A percentile compares a stretch with the other conserved stretches of the same genome.
Conservation (phyloP, 2,329 filamentous ascomycete genomes). For the Hawksworthiomyces lignivorus region DNA sequence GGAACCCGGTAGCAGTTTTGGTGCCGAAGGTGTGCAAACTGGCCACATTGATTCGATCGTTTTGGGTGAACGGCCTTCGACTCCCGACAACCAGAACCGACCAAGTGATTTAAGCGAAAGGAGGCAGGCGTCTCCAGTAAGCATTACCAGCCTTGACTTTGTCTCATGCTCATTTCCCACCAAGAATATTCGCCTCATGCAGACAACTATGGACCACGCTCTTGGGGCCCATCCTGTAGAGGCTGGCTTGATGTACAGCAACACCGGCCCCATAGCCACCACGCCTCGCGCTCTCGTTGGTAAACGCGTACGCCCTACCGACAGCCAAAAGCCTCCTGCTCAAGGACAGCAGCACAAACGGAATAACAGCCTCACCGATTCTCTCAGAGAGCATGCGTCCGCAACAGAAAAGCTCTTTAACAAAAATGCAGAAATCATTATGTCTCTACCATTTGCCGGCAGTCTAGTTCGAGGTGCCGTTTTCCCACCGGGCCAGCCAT, state of each 20-base stretch:
- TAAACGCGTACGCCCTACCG: conserved; percentile 47
- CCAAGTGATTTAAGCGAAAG: conserved; percentile 21
- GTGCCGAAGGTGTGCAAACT: conserved; percentile 37
- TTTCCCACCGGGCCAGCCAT: conserved; percentile 73
- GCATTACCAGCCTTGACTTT: conserved; percentile 52
- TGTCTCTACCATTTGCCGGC: conserved; percentile 63
- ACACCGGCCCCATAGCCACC: conserved; percentile 44
- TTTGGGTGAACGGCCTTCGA: conserved; percentile 36
- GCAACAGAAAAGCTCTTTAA: conserved; percentile 39
- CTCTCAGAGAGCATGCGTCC: conserved; percentile 59
- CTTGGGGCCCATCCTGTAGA: conserved; percentile 50
- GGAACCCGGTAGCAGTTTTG: conserved; percentile 1
- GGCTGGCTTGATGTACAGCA: conserved; percentile 39
- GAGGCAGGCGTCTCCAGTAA: conserved; percentile 44
- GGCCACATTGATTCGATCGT: conserved; percentile 42
- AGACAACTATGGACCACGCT: conserved; percentile 32
- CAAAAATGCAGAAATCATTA: conserved; percentile 49
- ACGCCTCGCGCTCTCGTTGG: conserved; percentile 51
- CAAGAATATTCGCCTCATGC: conserved; percentile 36
- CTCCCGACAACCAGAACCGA: conserved; percentile 31
- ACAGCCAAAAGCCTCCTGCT: conserved; percentile 24
- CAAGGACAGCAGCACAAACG: conserved; percentile 57
- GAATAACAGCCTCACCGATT: conserved; percentile 82
- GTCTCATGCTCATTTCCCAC: conserved; percentile 57
- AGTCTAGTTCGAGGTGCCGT: conserved; percentile 82